These are phyloP conservation scores for Rossbeevera mucosa DNA, from an alignment of 768 basidiomycete genomes.

Conservation along the genomic window DNA sequence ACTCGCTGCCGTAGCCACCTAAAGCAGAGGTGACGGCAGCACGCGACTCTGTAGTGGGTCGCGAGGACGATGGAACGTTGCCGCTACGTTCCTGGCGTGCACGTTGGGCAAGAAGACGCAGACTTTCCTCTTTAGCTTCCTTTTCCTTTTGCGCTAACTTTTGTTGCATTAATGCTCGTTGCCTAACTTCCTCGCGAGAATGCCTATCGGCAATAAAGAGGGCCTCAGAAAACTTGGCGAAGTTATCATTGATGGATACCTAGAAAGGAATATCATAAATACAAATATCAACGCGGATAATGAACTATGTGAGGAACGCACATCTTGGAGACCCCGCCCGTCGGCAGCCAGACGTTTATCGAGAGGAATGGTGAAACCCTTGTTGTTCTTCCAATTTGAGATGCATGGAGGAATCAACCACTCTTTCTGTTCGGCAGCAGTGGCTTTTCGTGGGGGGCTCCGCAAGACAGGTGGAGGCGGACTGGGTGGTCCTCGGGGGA, in stretches of 20 bases:
- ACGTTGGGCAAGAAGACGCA: conserved; percentile 89
- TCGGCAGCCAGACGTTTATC: conserved; percentile 98
- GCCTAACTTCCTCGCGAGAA: conserved; percentile 95
- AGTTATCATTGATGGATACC: conserved; percentile 99
- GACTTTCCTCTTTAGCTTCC: conserved; percentile 89
- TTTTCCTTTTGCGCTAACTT: conserved; percentile 99
- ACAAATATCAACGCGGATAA: not conserved
- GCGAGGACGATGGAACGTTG: conserved; percentile 53
- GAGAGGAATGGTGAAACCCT: conserved; percentile 97
- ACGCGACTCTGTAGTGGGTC: conserved; percentile 62
- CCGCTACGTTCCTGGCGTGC: conserved; percentile 93
- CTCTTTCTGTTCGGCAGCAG: conserved; percentile 96
- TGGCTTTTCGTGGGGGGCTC: conserved; percentile 93
- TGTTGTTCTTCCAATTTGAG: conserved; percentile 99
- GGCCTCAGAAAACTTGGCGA: conserved; percentile 97
- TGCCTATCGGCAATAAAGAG: conserved; percentile 94
- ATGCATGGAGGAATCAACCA: conserved; percentile 99
- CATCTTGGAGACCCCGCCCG: conserved; percentile 97
- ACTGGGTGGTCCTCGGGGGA: conserved; percentile 92
- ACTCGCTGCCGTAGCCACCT: conserved; percentile 85
- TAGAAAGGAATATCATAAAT: conserved; percentile 27
- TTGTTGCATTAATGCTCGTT: conserved; percentile 96
- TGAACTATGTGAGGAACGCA: conserved; percentile 38
- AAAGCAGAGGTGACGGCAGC: conserved; percentile 72
- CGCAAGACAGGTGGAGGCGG: conserved; percentile 94